A percentile compares a stretch with the other conserved stretches of the same genome.
phyloP scores from a whole-genome alignment of 2,329 filamentous ascomycete genomes.

The Aureobasidium melanogenum region DNA sequence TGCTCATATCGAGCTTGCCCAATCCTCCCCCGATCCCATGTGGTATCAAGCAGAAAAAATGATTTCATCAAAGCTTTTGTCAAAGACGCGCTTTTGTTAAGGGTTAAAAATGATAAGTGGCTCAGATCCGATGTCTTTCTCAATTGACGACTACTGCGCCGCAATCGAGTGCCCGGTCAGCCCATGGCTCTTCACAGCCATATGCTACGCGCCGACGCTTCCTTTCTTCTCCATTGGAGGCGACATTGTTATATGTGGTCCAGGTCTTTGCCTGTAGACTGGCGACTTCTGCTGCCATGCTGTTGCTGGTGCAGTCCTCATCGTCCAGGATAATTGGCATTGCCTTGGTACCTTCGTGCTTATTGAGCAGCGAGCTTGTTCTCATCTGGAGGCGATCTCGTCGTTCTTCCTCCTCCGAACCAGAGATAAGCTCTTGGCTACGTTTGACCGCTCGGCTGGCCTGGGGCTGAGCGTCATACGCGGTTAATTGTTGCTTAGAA shows the following conservation, averaged over 20 bases:
- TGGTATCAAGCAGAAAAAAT: background rate
- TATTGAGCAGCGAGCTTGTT: background rate
- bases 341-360: background rate
- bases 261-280: background rate
- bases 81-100: background rate
- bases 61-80: constrained; percentile 1
- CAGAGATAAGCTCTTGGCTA: background rate
- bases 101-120: background rate
- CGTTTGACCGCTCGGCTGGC: constrained; percentile 12
- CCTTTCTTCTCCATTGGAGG: background rate
- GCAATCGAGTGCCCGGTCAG: background rate
- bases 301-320: constrained; percentile 4
- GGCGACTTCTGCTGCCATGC: constrained; percentile 5
- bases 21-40: background rate
- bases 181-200: background rate
- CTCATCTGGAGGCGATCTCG: background rate
- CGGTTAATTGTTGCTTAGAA: background rate
- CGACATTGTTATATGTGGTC: background rate
- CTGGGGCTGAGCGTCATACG: constrained; percentile 12
- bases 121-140: background rate
- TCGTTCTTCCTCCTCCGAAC: background rate
- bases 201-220: background rate
- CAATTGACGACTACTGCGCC: background rate
- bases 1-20: background rate
- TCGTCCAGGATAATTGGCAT: constrained; percentile 7